A percentile compares a stretch with the other conserved stretches of the same genome.
phyloP scores from a whole-genome alignment of 179 eudicot genomes.

The Gypsophila paniculata region DNA sequence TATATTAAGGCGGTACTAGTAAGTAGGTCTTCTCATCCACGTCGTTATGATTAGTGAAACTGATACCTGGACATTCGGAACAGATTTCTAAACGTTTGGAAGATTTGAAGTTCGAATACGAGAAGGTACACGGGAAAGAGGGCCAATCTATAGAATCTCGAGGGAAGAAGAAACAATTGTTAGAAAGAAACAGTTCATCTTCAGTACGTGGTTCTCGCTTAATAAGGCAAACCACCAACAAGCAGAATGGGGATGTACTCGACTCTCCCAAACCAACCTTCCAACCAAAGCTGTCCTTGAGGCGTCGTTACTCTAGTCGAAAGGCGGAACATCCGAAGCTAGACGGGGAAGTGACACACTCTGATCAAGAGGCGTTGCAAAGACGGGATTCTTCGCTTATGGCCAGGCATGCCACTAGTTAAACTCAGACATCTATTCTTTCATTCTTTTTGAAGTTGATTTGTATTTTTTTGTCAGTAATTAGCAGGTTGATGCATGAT shows the following conservation, averaged over 20 bases:
- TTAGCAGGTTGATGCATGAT: slow-evolving; percentile 17
- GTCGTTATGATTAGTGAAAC: neutral
- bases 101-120: slow-evolving; percentile 61
- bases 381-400: slow-evolving; percentile 37
- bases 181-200: slow-evolving; percentile 22
- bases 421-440: slow-evolving; percentile 26
- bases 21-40: neutral
- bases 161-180: slow-evolving; percentile 39
- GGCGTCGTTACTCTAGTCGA: slow-evolving; percentile 23
- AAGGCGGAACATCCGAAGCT: slow-evolving; percentile 25
- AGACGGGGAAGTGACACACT: slow-evolving; percentile 31
- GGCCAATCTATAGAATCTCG: slow-evolving; percentile 34
- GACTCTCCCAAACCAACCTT: slow-evolving; percentile 17
- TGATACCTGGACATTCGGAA: slow-evolving; percentile 15
- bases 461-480: slow-evolving; percentile 18
- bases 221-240: slow-evolving; percentile 20
- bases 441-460: slow-evolving; percentile 29
- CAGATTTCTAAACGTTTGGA: slow-evolving; percentile 76
- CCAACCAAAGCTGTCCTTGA: slow-evolving; percentile 18
- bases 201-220: slow-evolving; percentile 17
- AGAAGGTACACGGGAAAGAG: slow-evolving; percentile 47
- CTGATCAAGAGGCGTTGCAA: slow-evolving; percentile 22
- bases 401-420: slow-evolving; percentile 33
- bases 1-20: neutral
- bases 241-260: slow-evolving; percentile 28